phyloP scores from a whole-genome alignment of 345 rosid species.

The Brassica incana region DNA sequence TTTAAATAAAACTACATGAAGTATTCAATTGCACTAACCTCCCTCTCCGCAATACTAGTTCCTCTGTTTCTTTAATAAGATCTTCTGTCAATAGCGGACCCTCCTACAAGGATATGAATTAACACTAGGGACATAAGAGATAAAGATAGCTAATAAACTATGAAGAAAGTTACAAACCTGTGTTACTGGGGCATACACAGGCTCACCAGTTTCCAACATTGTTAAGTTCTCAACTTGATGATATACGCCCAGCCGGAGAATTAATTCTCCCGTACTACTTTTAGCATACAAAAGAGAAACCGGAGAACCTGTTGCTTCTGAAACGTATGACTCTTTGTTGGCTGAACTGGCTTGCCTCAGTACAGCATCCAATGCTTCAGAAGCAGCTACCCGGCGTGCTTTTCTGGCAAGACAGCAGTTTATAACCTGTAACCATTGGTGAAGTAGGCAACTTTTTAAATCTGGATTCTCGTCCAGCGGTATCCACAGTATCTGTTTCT shows the following conservation, averaged over 20 bases:
- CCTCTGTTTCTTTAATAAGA: conserved; percentile 94
- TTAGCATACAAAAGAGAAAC: conserved; percentile 56
- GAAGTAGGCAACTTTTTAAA: conserved; percentile 75
- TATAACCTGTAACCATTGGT: conserved; percentile 87
- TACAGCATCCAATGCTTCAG: conserved; percentile 66
- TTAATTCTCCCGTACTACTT: conserved; percentile 62
- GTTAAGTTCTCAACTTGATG: conserved; percentile 54
- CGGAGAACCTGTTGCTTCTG: conserved; percentile 31
- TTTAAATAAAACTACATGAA: too few relatives aligned
- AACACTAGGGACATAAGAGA: conserved; percentile 21
- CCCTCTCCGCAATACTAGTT: conserved; percentile 89
- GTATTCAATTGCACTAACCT: conserved; percentile 49
- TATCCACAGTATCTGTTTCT: conserved; percentile 71
- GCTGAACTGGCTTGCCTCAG: conserved; percentile 56
- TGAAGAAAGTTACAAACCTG: conserved; percentile 58
- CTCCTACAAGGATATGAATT: conserved; percentile 53
- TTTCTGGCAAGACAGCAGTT: conserved; percentile 88
- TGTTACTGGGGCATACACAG: conserved; percentile 73
- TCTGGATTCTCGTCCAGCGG: conserved; percentile 75
- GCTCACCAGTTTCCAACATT: conserved; percentile 94
- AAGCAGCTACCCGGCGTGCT: conserved; percentile 53
- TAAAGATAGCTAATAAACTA: not conserved
- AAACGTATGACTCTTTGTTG: conserved; percentile 45
- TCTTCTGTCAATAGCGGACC: conserved; percentile 96
- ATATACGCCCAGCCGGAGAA: conserved; percentile 70